Evolutionary conservation across 371 early-diverging fungal species (phyloP), one percentile per base, ranked within the genome.

Genomic region (Phascolomyces articulosus): DNA sequence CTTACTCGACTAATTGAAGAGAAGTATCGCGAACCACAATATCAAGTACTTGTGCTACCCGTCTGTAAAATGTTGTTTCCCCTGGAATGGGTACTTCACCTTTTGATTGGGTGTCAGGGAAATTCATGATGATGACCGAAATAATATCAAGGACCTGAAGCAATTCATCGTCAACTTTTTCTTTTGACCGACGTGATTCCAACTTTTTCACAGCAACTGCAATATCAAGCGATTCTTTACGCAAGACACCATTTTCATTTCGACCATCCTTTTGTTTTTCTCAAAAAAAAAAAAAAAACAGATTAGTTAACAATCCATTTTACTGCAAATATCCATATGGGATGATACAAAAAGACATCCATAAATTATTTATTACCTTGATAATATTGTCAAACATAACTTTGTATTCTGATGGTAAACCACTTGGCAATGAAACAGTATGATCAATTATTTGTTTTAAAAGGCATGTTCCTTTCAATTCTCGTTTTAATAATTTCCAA

Each of bases 31-130:
- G 40, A n/a, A 60, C 2, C 15, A 51, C 20, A 3, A 60, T 15
- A 44, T 60, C 61, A 23, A 51, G 31, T 9, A 60, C 9, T 38
- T 60, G 61, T 2, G 51, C 61, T 6, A 60, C 24, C 3, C 44
- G 23, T 28, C 61, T 60, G 61, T 60, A 60, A 27, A 26, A 60
- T 3, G 61, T 49, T 9, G 15, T 49, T 28, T 51, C 61, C n/a
- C 61, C 47, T 20, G 61, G 61, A 28, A 16, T 11, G 13, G 4
- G 41, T 21, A 3, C 20, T 27, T 60, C 23, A 15, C 20, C 26
- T 34, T 49, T 48, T 28, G 48, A 21, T 60, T 2, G 29, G 18
- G 18, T n/a, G 8, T 60, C 61, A 8, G 49, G 29, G 18, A 60
- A 51, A 31, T 51, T 60, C 28, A 47, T 60, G 10, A 44, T 29